Percentiles rank a stretch among this genome's conserved stretches.
phyloP scores from a whole-genome alignment of 495 filamentous ascomycete species.

The Cercophora newfieldiana region DNA sequence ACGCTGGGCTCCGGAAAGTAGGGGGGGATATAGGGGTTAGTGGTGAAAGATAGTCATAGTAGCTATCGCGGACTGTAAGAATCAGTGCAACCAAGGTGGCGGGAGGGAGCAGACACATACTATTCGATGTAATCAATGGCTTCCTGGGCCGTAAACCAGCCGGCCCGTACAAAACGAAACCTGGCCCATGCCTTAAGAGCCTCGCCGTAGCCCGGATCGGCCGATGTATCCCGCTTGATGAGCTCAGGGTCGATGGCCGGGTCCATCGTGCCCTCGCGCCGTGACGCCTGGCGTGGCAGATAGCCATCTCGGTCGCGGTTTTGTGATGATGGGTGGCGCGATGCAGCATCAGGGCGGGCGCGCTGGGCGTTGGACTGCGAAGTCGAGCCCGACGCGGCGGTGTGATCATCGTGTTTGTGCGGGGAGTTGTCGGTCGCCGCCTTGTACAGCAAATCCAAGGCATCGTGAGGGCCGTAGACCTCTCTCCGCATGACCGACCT shows the following conservation, averaged over 20 bases:
- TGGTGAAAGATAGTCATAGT: constrained; percentile 84
- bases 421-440: constrained; percentile 58
- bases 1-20: constrained; percentile 71
- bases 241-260: constrained; percentile 42
- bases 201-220: constrained; percentile 57
- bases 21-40: constrained; percentile 89
- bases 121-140: constrained; percentile 92
- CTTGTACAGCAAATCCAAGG: constrained; percentile 68
- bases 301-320: constrained; percentile 19
- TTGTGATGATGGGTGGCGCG: constrained; percentile 24
- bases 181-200: constrained; percentile 85
- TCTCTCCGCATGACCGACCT: constrained; percentile 62
- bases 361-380: constrained; percentile 23
- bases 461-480: constrained; percentile 69
- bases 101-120: constrained; percentile 46
- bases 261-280: constrained; percentile 25
- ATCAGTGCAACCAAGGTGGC: constrained; percentile 8
- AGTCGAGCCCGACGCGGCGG: constrained; percentile 12
- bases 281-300: constrained; percentile 24
- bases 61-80: constrained; percentile 49
- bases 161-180: constrained; percentile 88
- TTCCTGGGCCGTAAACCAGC: constrained; percentile 94
- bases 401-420: constrained; percentile 29
- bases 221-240: constrained; percentile 30
- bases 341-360: constrained; percentile 20